Conservation (phyloP, 768 basidiomycete species). For the Trametes gibbosa region DNA sequence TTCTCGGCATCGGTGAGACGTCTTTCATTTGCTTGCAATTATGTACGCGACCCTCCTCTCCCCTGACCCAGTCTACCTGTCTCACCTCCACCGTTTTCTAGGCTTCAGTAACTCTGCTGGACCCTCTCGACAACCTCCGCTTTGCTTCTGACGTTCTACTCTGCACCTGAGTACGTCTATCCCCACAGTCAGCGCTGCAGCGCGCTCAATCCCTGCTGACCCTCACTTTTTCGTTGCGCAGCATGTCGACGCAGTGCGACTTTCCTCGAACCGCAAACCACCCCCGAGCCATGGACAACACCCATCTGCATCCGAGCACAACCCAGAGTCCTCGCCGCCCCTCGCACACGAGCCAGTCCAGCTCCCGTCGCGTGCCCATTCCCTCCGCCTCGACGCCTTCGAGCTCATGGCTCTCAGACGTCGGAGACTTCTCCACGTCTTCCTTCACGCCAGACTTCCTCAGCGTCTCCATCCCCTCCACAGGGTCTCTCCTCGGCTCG, state of each 20-base stretch:
- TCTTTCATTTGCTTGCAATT: conserved; percentile 18
- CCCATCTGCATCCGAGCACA: conserved; percentile 8
- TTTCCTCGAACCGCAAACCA: conserved; percentile 11
- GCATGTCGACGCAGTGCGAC: conserved; percentile 21
- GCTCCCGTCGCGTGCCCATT: conserved; percentile 7
- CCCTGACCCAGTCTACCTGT: conserved; percentile 1
- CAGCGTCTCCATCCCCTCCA: background rate
- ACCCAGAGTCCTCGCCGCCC: conserved; percentile 2
- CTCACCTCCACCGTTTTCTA: conserved; percentile 2
- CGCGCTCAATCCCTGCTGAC: background rate
- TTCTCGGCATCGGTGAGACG: conserved; percentile 15
- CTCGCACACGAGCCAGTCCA: background rate
- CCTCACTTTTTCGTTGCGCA: background rate
- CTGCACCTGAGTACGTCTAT: background rate
- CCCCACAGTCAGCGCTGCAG: background rate
- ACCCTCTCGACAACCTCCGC: conserved; percentile 13
- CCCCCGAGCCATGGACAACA: conserved; percentile 5
- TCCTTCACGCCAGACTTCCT: conserved; percentile 1
- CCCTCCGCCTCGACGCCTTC: conserved; percentile 11
- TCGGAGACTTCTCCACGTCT: background rate
- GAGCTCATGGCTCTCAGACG: conserved; percentile 13
- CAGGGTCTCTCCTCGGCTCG: conserved; percentile 11
- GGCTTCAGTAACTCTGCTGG: conserved; percentile 16
- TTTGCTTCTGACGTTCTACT: conserved; percentile 5
- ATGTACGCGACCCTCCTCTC: conserved; percentile 10